These are phyloP conservation scores for Ochetophila trinervis DNA, from an alignment of 306 rosid genomes.

Conservation along the genomic window DNA sequence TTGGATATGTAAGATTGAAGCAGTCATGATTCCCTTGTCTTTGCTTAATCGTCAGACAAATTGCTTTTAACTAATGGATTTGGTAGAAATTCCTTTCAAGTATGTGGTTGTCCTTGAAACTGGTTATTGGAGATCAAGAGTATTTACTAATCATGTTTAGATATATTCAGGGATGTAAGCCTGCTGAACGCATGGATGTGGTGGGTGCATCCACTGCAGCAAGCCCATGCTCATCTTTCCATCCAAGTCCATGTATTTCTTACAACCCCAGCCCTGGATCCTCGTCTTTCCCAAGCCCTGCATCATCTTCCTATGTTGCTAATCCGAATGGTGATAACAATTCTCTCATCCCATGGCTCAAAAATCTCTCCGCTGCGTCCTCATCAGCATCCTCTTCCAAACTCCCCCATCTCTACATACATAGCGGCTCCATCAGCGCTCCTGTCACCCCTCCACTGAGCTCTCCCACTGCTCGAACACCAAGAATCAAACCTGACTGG, in stretches of 20 bases:
- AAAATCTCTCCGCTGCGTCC: slow-evolving; percentile 73
- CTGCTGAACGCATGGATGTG: slow-evolving; percentile 57
- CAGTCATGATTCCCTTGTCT: neutral
- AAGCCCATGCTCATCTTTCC: slow-evolving; percentile 74
- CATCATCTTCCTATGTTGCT: slow-evolving; percentile 57
- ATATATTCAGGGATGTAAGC: slow-evolving; percentile 76
- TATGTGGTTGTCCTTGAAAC: slow-evolving; percentile 1
- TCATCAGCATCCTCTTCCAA: slow-evolving; percentile 77
- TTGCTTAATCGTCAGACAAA: neutral
- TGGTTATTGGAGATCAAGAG: neutral
- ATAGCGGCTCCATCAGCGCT: slow-evolving; percentile 72
- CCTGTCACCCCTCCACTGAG: slow-evolving; percentile 93
- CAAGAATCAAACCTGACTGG: slow-evolving; percentile 59
- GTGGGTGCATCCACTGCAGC: slow-evolving; percentile 59
- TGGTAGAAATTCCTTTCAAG: slow-evolving; percentile 3
- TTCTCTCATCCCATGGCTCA: slow-evolving; percentile 91
- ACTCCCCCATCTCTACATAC: slow-evolving; percentile 53
- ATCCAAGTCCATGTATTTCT: slow-evolving; percentile 77
- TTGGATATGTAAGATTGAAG: neutral
- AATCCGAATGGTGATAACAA: slow-evolving; percentile 55
- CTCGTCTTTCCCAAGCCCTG: slow-evolving; percentile 84
- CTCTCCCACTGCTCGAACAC: slow-evolving; percentile 78
- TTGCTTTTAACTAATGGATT: neutral
- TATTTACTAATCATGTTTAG: slow-evolving; percentile 21
- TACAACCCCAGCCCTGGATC: slow-evolving; percentile 91